Evolutionary conservation across 2,329 filamentous ascomycete species (phyloP).

Genomic region (Metarhizium humberi): DNA sequence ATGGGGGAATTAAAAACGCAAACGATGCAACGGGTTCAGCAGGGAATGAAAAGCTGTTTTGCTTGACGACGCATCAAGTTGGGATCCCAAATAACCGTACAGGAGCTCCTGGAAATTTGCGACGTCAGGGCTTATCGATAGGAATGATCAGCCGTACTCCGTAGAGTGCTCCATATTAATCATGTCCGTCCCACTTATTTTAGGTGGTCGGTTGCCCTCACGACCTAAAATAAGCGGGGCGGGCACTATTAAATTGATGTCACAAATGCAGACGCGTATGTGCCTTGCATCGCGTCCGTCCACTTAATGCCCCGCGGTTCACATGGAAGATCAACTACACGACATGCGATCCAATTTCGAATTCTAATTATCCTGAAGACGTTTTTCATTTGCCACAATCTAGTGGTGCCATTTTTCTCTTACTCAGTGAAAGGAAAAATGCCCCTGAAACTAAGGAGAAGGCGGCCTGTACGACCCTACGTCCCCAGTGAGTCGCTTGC

Average conservation of each 20-base stretch:
- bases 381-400: neutral
- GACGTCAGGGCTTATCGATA: constrained; percentile 5
- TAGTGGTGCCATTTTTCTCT: neutral
- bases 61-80: neutral
- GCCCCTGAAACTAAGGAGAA: constrained; percentile 22
- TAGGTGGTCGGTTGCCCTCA: too few relatives aligned
- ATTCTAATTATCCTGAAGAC: neutral
- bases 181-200: too few relatives aligned
- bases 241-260: too few relatives aligned
- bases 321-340: neutral
- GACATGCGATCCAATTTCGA: neutral
- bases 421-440: constrained; percentile 10
- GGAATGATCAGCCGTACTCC: too few relatives aligned
- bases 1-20: constrained; percentile 13
- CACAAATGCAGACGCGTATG: neutral
- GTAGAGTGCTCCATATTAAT: too few relatives aligned
- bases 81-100: neutral
- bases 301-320: neutral
- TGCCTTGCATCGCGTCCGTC: neutral
- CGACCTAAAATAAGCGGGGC: too few relatives aligned
- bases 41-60: neutral
- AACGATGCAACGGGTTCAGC: neutral
- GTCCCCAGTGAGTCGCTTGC: neutral
- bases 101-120: constrained; percentile 4
- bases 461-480: constrained; percentile 19